Evolutionary conservation across 306 rosid species (phyloP), one percentile per base, ranked within the genome.

Genomic region (Casuarina equisetifolia): DNA sequence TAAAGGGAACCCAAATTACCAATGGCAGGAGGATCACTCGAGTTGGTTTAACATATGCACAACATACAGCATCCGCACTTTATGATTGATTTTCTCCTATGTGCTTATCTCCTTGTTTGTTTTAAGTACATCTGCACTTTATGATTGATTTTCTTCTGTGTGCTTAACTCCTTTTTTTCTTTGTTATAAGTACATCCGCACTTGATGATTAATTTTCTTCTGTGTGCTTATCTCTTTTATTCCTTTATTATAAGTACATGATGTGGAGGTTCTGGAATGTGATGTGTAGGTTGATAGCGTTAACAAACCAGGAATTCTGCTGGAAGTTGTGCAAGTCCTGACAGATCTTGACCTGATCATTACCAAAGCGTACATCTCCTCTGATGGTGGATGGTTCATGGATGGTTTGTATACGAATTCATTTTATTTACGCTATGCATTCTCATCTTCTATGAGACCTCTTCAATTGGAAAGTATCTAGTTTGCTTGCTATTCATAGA

Each of bases 341-440:
- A 85, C 93, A 19, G 97, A 93, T 78, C 89, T 93, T 70, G 96
- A 91, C 81, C 82, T 93, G 86, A 84, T 83, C 75, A 91, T 93
- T 77, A 87, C 95, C 42, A 93, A 93, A 78, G 97, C 97, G 55
- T 90, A 93, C 74, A 83, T 93, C 72, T 93, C 95, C 75, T 91
- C 95, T 39, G 96, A 91, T 72, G 97, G 98, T 0, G 96, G 97
- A 82, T 93, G 93, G 95, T 90, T 93, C 85, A 90, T 93, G 98
- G 97, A 92, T 79, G 93, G 93, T 92, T 89, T 51, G 87, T 75
- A 50, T 66, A 48, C 73, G 68, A 73, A 52, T 52, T 61, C 35
- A 69, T 66, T 61, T 58, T 69, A 78, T 62, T 20, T 73, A 46
- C 50, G 38, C 49, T 39, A 49, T 74, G 72, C 36, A 16, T 62